These are phyloP conservation scores for Dactylellina cionopaga DNA, from an alignment of 2,329 filamentous ascomycete genomes.

Conservation along the genomic window DNA sequence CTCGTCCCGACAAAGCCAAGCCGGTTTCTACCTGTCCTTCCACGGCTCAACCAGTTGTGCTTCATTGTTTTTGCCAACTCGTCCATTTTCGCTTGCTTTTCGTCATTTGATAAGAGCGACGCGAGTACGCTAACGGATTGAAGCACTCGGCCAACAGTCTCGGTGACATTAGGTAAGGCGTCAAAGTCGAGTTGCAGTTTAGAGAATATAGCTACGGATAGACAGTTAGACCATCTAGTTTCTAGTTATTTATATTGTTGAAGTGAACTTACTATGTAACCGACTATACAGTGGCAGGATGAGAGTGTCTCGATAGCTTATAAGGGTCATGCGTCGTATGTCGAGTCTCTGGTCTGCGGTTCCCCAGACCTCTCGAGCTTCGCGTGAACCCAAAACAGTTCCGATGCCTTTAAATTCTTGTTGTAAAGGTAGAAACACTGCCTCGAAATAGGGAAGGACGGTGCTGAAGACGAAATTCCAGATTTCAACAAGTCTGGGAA, in stretches of 20 bases:
- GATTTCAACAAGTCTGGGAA: conserved; percentile 87
- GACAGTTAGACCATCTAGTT: not conserved
- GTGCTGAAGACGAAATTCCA: conserved; percentile 94
- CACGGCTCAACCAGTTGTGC: conserved; percentile 94
- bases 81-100: conserved; percentile 80
- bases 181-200: conserved; percentile 78
- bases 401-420: conserved; percentile 90
- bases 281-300: conserved; percentile 89
- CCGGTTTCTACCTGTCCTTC: conserved; percentile 86
- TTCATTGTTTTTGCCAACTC: conserved; percentile 87
- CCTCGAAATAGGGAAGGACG: conserved; percentile 91
- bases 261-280: conserved; percentile 68
- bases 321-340: conserved; percentile 85
- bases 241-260: not conserved
- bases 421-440: conserved; percentile 91
- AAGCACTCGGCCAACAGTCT: conserved; percentile 93
- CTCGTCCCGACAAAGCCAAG: conserved; percentile 84
- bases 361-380: conserved; percentile 88
- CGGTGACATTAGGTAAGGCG: conserved; percentile 75
- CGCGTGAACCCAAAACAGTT: conserved; percentile 77
- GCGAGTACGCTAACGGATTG: conserved; percentile 94
- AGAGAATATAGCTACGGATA: conserved; percentile 61
- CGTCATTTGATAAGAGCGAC: conserved; percentile 76
- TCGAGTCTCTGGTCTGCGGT: conserved; percentile 71
- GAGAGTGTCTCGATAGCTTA: conserved; percentile 86